These are phyloP conservation scores for Ascochyta clinopodiicola DNA, from an alignment of 2,329 filamentous ascomycete species.

Conservation along the genomic window DNA sequence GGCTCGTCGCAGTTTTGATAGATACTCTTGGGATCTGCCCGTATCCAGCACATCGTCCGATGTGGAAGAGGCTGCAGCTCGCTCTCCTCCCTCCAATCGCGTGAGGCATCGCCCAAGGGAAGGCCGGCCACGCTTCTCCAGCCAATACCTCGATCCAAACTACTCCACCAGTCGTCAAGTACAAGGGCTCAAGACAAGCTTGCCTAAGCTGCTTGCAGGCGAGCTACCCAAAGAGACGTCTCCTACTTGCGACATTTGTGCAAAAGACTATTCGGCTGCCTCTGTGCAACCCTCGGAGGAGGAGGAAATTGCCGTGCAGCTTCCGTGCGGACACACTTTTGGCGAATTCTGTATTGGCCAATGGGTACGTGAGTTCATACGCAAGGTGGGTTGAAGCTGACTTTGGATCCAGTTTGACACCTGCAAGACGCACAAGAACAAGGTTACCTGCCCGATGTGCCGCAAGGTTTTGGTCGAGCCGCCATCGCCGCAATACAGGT, in stretches of 20 bases:
- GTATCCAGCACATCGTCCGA: conserved; percentile 32
- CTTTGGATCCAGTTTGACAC: conserved; percentile 35
- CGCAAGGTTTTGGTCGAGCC: conserved; percentile 41
- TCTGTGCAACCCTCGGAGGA: conserved; percentile 39
- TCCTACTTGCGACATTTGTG: conserved; percentile 44
- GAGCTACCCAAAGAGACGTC: conserved; percentile 36
- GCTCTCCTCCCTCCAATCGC: conserved; percentile 27
- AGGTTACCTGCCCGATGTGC: conserved; percentile 49
- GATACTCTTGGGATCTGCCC: conserved; percentile 37
- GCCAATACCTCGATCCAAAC: conserved; percentile 31
- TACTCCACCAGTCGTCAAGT: conserved; percentile 35
- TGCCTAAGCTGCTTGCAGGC: conserved; percentile 32
- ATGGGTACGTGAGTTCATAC: conserved; percentile 33
- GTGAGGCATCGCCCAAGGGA: conserved; percentile 24
- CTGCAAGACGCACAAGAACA: conserved; percentile 46
- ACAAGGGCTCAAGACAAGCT: conserved; percentile 36
- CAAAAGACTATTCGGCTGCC: conserved; percentile 43
- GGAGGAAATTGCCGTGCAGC: conserved; percentile 42
- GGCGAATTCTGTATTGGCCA: conserved; percentile 46
- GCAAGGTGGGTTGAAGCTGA: conserved; percentile 1
- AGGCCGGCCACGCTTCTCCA: conserved; percentile 22
- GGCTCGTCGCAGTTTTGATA: conserved; percentile 42
- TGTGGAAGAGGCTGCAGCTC: conserved; percentile 33
- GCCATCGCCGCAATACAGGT: conserved; percentile 12
- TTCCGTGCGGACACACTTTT: conserved; percentile 46